phyloP scores from a whole-genome alignment of 1,284 basidiomycete genomes.

The Heterobasidion annosum region DNA sequence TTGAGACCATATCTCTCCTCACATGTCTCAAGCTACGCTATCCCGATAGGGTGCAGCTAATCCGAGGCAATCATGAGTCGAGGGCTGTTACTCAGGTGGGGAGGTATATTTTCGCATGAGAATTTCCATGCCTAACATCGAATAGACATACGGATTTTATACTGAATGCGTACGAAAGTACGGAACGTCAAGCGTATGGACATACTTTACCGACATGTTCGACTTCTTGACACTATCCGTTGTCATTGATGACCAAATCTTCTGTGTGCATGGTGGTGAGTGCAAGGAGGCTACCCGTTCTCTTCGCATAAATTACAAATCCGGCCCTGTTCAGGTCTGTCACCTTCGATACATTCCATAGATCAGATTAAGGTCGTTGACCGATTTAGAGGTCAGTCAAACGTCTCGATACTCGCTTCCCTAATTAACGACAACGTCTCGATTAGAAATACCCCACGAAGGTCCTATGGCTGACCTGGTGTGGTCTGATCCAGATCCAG shows the following conservation, averaged over 20 bases:
- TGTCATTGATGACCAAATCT: constrained; percentile 98
- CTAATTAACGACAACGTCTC: constrained; percentile 13
- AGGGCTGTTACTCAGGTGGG: constrained; percentile 94
- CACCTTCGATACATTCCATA: constrained; percentile 97
- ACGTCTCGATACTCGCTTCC: constrained; percentile 7
- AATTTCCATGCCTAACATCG: constrained; percentile 14
- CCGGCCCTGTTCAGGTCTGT: constrained; percentile 54
- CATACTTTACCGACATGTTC: constrained; percentile 99
- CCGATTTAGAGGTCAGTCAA: constrained; percentile 80
- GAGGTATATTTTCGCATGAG: constrained; percentile 5
- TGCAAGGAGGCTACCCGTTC: constrained; percentile 8
- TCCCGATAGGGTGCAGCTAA: constrained; percentile 94
- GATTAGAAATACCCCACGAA: constrained; percentile 94
- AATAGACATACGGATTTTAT: constrained; percentile 97
- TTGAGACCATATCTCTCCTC: constrained; percentile 95
- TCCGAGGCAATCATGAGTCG: constrained; percentile 97
- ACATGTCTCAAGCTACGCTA: constrained; percentile 97
- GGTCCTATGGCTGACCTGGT: constrained; percentile 99
- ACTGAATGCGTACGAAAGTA: constrained; percentile 98
- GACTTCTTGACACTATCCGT: constrained; percentile 97
- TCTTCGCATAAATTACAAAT: neutral
- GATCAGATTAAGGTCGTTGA: constrained; percentile 99
- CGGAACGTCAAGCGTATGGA: constrained; percentile 94
- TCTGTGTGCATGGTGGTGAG: constrained; percentile 95
- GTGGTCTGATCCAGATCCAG: constrained; percentile 99